Evolutionary conservation across 2,329 filamentous ascomycete species (phyloP), one percentile per base, ranked within the genome.

Genomic region (Amphichorda felina): DNA sequence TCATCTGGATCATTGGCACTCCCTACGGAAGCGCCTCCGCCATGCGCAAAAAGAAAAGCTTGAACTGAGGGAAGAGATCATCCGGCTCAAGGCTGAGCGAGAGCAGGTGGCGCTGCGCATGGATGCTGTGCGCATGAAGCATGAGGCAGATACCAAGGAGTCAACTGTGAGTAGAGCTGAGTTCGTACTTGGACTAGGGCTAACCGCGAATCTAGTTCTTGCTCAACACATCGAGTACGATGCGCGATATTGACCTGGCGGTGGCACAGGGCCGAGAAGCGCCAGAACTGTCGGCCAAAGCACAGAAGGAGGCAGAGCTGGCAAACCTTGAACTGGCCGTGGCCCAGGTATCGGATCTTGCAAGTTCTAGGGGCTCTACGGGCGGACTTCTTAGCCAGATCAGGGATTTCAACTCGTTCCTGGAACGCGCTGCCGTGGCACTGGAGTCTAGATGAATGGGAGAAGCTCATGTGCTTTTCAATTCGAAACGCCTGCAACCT

Each of bases 191-290:
- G 18, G 10, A 5, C 9, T 4, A 17, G 14, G 6, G 6, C 38
- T 44, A 29, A 42, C 27, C 11, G 13, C 9, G 19, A 14, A 4
- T 27, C 1, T 18, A 58, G 50, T 60, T 67, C 40, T 64, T 68
- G 41, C 59, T 75, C 11, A 60, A 64, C 8, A 58, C 77, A 13
- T 80, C 76, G 14, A 62, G 66, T 4, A 53, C 67, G 6, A 71
- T 79, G 64, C 68, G 79, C 42, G 70, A 79, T 39, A 66, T 80
- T 37, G 75, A 79, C 35, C 52, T 79, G 14, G 73, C 69, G 1
- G 60, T 70, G 8, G 64, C 69, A 33, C 63, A 65, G 30, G 65
- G 66, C 27, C 60, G 61, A 4, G 63, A 64, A 17, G 69, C 67
- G 2, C 57, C 65, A 1, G 61, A 68, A 17, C 52, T 70, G 9